These are phyloP conservation scores for Debaryomyces coudertii DNA, from an alignment of 1,139 yeast genomes.

Conservation along the genomic window DNA sequence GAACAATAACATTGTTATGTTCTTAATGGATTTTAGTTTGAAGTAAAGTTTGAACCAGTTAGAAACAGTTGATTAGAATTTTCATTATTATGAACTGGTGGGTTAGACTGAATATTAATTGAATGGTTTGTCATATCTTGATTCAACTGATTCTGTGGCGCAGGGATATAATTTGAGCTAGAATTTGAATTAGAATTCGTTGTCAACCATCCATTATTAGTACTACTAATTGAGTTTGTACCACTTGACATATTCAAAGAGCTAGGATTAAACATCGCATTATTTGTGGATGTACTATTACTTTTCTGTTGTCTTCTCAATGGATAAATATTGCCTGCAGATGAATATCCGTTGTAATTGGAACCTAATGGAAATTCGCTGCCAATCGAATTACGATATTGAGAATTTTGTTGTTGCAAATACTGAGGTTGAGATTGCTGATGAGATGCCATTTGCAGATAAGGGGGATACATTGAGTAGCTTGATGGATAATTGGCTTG, in stretches of 20 bases:
- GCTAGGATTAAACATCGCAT: not conserved
- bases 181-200: not conserved
- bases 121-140: conserved; percentile 1
- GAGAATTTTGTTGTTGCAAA: conserved; percentile 2
- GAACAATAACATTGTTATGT: not conserved
- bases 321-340: conserved; percentile 4
- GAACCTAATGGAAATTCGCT: conserved; percentile 20
- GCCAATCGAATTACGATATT: conserved; percentile 14
- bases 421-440: conserved; percentile 6
- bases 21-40: not conserved
- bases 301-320: conserved; percentile 7
- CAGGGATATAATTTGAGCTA: conserved; percentile 1
- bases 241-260: not conserved
- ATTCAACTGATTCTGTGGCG: not conserved
- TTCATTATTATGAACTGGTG: not conserved
- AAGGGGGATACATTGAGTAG: conserved; percentile 5
- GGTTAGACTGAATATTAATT: conserved; percentile 1
- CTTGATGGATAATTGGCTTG: conserved; percentile 3
- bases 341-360: conserved; percentile 16
- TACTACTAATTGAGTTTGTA: not conserved
- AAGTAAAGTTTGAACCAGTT: conserved; percentile 6
- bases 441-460: conserved; percentile 1
- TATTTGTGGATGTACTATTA: conserved; percentile 4
- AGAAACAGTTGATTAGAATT: conserved; percentile 6
- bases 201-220: conserved; percentile 6